phyloP scores from a whole-genome alignment of 805 yeast genomes.

The Suhomyces sp. region DNA sequence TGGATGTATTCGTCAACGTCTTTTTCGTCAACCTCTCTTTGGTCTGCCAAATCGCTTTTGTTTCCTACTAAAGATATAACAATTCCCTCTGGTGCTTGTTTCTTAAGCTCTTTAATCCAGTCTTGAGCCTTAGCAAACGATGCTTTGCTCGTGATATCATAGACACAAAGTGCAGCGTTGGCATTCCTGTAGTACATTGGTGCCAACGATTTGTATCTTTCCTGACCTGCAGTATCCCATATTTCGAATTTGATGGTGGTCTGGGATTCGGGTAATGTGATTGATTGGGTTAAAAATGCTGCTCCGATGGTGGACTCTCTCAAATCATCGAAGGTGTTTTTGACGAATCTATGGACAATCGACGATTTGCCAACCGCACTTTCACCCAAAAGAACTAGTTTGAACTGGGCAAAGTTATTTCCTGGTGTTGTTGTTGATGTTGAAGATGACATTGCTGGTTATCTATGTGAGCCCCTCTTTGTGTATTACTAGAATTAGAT shows the following conservation, averaged over 20 bases:
- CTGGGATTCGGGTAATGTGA: slow-evolving; percentile 50
- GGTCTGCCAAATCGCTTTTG: slow-evolving; percentile 54
- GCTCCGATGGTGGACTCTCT: slow-evolving; percentile 85
- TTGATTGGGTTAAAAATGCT: slow-evolving; percentile 71
- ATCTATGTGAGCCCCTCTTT: background rate
- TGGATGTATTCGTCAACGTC: slow-evolving; percentile 49
- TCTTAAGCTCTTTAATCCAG: slow-evolving; percentile 77
- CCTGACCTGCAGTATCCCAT: slow-evolving; percentile 90
- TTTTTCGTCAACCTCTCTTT: slow-evolving; percentile 40
- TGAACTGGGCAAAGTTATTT: slow-evolving; percentile 48
- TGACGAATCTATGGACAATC: slow-evolving; percentile 65
- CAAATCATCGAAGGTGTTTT: slow-evolving; percentile 68
- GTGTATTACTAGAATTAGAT: background rate
- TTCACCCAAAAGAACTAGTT: slow-evolving; percentile 74
- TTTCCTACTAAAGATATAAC: slow-evolving; percentile 86
- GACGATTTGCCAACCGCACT: slow-evolving; percentile 82
- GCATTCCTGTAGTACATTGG: slow-evolving; percentile 84
- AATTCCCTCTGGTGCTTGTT: slow-evolving; percentile 72
- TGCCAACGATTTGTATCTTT: slow-evolving; percentile 70
- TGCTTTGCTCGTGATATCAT: slow-evolving; percentile 65
- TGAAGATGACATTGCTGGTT: background rate
- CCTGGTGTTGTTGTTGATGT: slow-evolving; percentile 5
- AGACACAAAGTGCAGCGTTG: slow-evolving; percentile 75
- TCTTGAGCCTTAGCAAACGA: slow-evolving; percentile 70
- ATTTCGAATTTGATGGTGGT: slow-evolving; percentile 68